Evolutionary conservation across 352 stramenopile species (phyloP), one percentile per base, ranked within the genome.

Genomic region (Pythium utonaiense): DNA sequence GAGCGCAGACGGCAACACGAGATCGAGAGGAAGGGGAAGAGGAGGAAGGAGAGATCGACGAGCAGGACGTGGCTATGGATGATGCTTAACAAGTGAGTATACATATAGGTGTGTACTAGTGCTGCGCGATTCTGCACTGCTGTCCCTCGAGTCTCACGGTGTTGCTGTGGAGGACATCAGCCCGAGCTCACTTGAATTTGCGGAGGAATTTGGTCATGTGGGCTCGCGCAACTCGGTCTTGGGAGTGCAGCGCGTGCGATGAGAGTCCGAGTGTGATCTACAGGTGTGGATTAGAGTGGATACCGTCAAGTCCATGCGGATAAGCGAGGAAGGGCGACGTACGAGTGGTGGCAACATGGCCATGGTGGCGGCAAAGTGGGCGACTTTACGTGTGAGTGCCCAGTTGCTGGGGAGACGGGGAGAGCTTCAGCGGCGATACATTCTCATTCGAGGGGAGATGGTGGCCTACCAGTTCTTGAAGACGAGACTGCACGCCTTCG

Each of bases 11-110:
- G 25, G n/a, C 28, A 31, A 33, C 48, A 6, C 62, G 70, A 10
- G 67, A 64, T 8, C 54, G 59, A 50, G 64, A 71, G 40, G 64
- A 73, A 17, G 64, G 76, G 17, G 67, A 86, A 62, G 61, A 79
- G 17, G 67, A 86, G 60, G 61, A 79, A 38, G 60, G 77, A 22
- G 62, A 70, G 7, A 53, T 64, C 8, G 31, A 53, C n/a, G 77
- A 80, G 65, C 45, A 73, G 40, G 57, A 71, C 25, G 34, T 45
- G 19, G 57, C 57, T 9, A 61, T 66, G 60, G 42, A 13, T 3
- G 52, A 60, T 4, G 53, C 41, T 19, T 57, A 50, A 55, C 24
- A 25, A 42, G 38, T n/a, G 14, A 40, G n/a, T 34, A 31, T 41
- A 40, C 8, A 27, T 1, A 14, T 6, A 49, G 10, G 48, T 28